Base-by-base conservation (phyloP, 345 rosid genomes). In the Gynandropsis gynandra region DNA sequence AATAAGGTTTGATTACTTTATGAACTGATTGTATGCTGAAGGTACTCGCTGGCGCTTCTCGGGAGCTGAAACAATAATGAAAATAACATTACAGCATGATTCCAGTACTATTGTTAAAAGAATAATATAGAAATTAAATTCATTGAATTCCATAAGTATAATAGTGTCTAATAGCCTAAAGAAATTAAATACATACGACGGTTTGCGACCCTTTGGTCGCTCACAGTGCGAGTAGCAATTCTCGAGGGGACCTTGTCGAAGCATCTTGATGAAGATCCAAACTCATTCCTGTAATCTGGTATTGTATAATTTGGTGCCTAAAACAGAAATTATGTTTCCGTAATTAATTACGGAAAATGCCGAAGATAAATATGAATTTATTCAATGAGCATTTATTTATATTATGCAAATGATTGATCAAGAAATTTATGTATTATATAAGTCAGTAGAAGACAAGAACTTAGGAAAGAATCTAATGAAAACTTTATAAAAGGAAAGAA, bases 31-130 rank as follows among this genome's bases (percentile, higher is more conserved):
- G 67, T 90, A 90, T 3, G 98, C 98, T 59, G 98, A 90, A 66
- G 96, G 96, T 32, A 87, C 87, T 64, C 98, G 85, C 81, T 82
- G 98, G 77, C 95, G 72, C 83, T 90, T 90, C 87, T 85, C 96
- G 51, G 89, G 84, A 75, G 93, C 98, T 90, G 90, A 66, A 69
- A 16, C 50, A 65, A 56, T 51, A 47, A 16, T 34, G 59, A 39
- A 47, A n/a, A 27, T 24, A 16, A 18, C 49, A n/a, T n/a, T n/a
- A n/a, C n/a, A n/a, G n/a, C n/a, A n/a, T n/a, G n/a, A n/a, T n/a
- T n/a, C n/a, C n/a, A n/a, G n/a, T n/a, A n/a, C n/a, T n/a, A n/a
- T n/a, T n/a, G n/a, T n/a, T n/a, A n/a, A n/a, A n/a, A n/a, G n/a
- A n/a, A n/a, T n/a, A n/a, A n/a, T n/a, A n/a, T n/a, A n/a, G n/a